Percentiles rank a stretch among this genome's conserved stretches.
These are phyloP conservation scores for Filobasidium uniguttulatum DNA, from an alignment of 1,284 basidiomycete species.

Conservation along the genomic window DNA sequence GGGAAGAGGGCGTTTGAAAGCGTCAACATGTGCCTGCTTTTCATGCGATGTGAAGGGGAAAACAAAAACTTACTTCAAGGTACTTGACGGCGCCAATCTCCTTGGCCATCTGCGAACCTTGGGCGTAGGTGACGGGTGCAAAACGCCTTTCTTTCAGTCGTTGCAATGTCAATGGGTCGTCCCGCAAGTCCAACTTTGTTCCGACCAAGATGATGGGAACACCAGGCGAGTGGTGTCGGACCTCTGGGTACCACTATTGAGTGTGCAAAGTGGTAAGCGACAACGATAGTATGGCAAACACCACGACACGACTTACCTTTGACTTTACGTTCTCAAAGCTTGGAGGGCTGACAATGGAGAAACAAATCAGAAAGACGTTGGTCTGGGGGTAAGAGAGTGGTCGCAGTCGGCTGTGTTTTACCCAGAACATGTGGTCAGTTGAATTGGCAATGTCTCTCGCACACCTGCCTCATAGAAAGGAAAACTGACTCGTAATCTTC, in stretches of 20 bases:
- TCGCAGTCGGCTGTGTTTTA: conserved; percentile 75
- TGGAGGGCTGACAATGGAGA: conserved; percentile 91
- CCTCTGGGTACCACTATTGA: conserved; percentile 79
- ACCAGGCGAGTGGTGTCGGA: conserved; percentile 86
- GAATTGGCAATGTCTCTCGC: neutral
- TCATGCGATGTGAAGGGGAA: neutral
- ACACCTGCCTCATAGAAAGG: neutral
- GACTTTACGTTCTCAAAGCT: conserved; percentile 97
- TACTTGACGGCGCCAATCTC: conserved; percentile 15
- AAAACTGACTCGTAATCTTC: conserved; percentile 55
- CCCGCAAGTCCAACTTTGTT: conserved; percentile 93
- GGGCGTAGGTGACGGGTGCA: conserved; percentile 71
- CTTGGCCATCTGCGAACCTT: conserved; percentile 15
- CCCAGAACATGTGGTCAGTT: neutral
- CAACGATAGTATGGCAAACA: conserved; percentile 12
- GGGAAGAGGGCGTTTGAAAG: neutral
- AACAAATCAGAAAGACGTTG: conserved; percentile 98
- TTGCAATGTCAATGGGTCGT: conserved; percentile 80
- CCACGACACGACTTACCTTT: conserved; percentile 42
- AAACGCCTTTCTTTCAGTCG: conserved; percentile 90
- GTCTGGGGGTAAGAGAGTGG: conserved; percentile 98
- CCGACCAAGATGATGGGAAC: conserved; percentile 92
- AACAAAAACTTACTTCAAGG: conserved; percentile 7
- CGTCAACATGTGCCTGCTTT: neutral
- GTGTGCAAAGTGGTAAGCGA: neutral